Percentiles rank a stretch among this genome's conserved stretches.
phyloP scores from a whole-genome alignment of 257 asterid genomes.

The Handroanthus guayacan region DNA sequence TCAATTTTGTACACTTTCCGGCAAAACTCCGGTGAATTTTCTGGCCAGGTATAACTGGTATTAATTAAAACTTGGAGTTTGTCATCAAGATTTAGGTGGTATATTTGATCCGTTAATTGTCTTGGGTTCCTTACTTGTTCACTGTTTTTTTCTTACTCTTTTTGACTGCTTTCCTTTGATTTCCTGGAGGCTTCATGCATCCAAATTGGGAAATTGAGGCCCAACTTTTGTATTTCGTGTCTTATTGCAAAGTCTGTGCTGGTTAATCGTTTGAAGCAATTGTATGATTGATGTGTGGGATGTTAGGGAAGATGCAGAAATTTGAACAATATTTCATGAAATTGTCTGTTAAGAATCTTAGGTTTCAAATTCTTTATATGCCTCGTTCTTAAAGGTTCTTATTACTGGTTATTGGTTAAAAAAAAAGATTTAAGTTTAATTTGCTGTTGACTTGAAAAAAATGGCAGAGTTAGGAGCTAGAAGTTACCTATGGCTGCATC shows the following conservation, averaged over 20 bases:
- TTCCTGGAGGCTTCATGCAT: constrained; percentile 21
- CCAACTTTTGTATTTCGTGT: constrained; percentile 6
- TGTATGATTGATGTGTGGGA: constrained; percentile 10
- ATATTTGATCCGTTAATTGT: constrained; percentile 38
- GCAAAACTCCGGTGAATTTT: constrained; percentile 34
- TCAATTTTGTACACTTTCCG: constrained; percentile 36
- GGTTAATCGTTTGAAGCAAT: constrained; percentile 22
- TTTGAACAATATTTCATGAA: neutral
- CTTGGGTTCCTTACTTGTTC: constrained; percentile 20
- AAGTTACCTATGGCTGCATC: constrained; percentile 74
- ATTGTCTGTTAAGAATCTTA: neutral
- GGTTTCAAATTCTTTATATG: constrained; percentile 14
- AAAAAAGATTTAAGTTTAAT: neutral
- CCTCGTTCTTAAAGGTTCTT: neutral
- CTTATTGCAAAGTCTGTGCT: constrained; percentile 16
- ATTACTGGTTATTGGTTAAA: constrained; percentile 18
- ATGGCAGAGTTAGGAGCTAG: constrained; percentile 44
- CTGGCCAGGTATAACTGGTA: constrained; percentile 35
- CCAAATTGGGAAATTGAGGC: neutral
- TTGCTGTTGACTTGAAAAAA: constrained; percentile 23
- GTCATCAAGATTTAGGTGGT: constrained; percentile 27
- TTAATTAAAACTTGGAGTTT: constrained; percentile 18
- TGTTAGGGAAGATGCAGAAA: constrained; percentile 24
- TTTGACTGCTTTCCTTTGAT: neutral
- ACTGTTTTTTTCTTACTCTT: constrained; percentile 5